Evolutionary conservation across 352 stramenopile species (phyloP).

Genomic region (Hyphochytrium catenoides): DNA sequence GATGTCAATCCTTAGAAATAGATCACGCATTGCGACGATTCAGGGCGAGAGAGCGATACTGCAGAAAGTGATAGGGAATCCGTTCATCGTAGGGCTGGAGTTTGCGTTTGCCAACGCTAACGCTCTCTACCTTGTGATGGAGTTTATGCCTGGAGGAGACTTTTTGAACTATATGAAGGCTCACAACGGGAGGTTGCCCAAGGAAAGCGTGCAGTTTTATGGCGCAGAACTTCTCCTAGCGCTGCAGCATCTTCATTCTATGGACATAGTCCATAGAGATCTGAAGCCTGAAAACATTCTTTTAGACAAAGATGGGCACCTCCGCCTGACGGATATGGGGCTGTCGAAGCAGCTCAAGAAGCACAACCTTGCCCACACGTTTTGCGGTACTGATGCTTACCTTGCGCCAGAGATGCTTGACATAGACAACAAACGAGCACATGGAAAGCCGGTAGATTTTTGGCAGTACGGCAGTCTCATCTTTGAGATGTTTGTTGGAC

Average conservation of each 20-base stretch:
- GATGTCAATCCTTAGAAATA: too few relatives aligned
- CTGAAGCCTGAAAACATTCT: conserved; percentile 81
- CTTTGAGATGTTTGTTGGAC: conserved; percentile 82
- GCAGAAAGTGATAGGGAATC: conserved; percentile 73
- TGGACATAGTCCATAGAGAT: conserved; percentile 73
- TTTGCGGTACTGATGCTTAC: conserved; percentile 65
- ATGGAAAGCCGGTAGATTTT: conserved; percentile 77
- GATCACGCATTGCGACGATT: too few relatives aligned
- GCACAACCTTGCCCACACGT: conserved; percentile 51
- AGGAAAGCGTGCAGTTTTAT: conserved; percentile 50
- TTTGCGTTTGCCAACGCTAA: conserved; percentile 93
- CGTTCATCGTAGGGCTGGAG: conserved; percentile 87
- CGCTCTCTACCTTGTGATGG: conserved; percentile 95
- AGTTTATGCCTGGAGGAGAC: conserved; percentile 94
- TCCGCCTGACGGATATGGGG: conserved; percentile 69
- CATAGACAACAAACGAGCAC: conserved; percentile 59
- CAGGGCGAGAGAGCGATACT: conserved; percentile 88
- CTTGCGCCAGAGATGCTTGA: conserved; percentile 64
- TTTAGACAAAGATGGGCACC: conserved; percentile 57
- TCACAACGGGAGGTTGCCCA: conserved; percentile 31
- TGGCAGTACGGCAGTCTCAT: conserved; percentile 78
- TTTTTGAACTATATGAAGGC: conserved; percentile 63
- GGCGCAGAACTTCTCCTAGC: conserved; percentile 49
- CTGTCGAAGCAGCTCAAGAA: conserved; percentile 55
- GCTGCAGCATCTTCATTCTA: conserved; percentile 57